Evolutionary conservation across 148 eudicot genomes (phyloP), one percentile per base, ranked within the genome.

Genomic region (Chenopodium formosanum): DNA sequence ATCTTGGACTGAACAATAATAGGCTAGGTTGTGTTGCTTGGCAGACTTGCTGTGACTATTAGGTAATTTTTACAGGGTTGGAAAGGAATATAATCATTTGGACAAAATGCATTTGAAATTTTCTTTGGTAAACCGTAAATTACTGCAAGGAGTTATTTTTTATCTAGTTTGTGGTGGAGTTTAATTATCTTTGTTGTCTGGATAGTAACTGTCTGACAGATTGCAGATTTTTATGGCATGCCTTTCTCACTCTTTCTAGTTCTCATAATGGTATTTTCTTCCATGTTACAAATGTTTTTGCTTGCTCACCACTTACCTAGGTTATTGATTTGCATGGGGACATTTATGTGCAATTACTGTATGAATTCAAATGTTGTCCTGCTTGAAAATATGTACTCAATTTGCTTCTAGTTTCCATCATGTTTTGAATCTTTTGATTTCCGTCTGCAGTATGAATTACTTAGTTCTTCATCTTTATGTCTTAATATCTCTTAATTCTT

Each of bases 371-470:
- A 27, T 67, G 37, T 27, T 72, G 37, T 27, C 47, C 25, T 72
- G 50, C 58, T 44, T 20, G 56, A 3, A 72, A 40, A 14, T 22
- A 46, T 72, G 17, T 8, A 46, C 16, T 44, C 47, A 25, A 40
- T 72, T 17, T 76, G 14, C 78, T 60, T 58, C 7, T 50, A 32
- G 56, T 60, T 58, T 76, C 29, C 50, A 32, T 75, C 29, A 71
- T 7, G 1, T 44, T 3, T 11, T 48, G 56, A 16, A 44, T 7
- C 1, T 44, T 9, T 23, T 48, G 31, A 16, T 73, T 72, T 47
- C 32, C 10, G 9, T 34, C 23, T 73, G 60, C 19, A 23, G 32
- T 73, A 72, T 44, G 53, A n/a, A 48, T 47, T 46, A 73, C 14
- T 40, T 11, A 23, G 11, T 72, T 31, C 60, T 63, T 60, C 47